Base-by-base conservation (phyloP, 2,329 filamentous ascomycete species). In the Fusarium torreyae region DNA sequence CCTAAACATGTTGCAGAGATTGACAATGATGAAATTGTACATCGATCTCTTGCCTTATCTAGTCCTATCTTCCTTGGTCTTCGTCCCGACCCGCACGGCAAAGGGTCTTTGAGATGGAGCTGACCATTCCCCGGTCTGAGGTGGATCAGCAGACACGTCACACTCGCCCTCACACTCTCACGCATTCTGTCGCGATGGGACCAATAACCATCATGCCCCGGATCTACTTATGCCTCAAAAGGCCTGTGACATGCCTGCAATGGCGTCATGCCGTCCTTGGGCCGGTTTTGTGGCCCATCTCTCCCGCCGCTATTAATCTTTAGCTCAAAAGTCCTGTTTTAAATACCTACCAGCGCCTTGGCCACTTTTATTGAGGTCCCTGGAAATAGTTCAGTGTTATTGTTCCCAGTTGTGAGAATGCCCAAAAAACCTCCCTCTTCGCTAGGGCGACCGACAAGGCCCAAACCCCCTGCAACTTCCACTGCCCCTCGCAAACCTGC, bases 121-220 rank as follows among this genome's bases (percentile, higher is more conserved):
- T 69, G 65, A 60, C 44, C 36, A 42, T 53, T 6, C 40, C 53
- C 45, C 28, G 28, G 61, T 45, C 53, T 54, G 26, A 28, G 52
- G 61, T 68, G 66, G 72, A 75, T 74, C 72, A 75, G 56, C 62
- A 62, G 72, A 74, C 72, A 74, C 72, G 72, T 74, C 72, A 74
- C 67, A 64, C 48, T 61, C 20, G 24, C 34, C 40, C 24, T 51
- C 24, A 20, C 48, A 31, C 31, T 13, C 31, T 33, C 18, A 18
- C 38, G 20, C 46, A 34, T 38, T 42, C 52, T 36, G 14, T 62
- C 64, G 57, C 56, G 48, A 57, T 48, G 44, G 50, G 57, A 44
- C 66, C 68, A 59, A 68, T 71, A 45, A 58, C 61, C 45, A 61
- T 44, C 26, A 46, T 56, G 44, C 63, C 65, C 65, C 57, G n/a